These are phyloP conservation scores for Scalesia atractyloides DNA, from an alignment of 129 eudicot genomes.

Conservation along the genomic window DNA sequence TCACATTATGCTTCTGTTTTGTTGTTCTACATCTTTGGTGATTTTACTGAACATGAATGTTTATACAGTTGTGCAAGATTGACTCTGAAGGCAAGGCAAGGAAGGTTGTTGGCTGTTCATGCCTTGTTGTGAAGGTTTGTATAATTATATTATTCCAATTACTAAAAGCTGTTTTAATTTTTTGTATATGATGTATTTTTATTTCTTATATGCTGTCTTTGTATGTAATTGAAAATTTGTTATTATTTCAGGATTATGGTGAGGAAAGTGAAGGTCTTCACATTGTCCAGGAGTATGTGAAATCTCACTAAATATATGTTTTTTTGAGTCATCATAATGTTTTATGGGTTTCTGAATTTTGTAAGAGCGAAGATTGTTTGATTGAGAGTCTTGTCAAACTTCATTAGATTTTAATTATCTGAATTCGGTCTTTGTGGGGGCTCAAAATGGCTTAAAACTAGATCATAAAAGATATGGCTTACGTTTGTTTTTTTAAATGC, in stretches of 20 bases:
- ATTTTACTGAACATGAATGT: background rate
- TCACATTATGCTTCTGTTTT: background rate
- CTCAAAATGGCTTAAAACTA: no score
- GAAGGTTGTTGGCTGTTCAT: slow-evolving; percentile 91
- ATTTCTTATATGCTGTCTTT: background rate
- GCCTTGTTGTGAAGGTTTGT: slow-evolving; percentile 97
- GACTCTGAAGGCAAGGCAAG: slow-evolving; percentile 98
- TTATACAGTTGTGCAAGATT: slow-evolving; percentile 86
- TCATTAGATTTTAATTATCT: slow-evolving; percentile 13
- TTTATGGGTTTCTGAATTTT: slow-evolving; percentile 17
- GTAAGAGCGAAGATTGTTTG: slow-evolving; percentile 22
- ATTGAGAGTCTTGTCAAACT: slow-evolving; percentile 19
- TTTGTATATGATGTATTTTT: background rate
- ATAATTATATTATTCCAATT: background rate
- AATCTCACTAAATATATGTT: slow-evolving; percentile 56
- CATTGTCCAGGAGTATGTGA: slow-evolving; percentile 78
- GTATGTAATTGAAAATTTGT: background rate
- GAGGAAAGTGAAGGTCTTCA: slow-evolving; percentile 91
- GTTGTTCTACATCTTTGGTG: background rate
- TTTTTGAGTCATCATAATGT: slow-evolving; percentile 18
- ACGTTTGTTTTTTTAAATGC: no score
- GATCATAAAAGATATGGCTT: no score
- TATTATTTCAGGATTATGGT: slow-evolving; percentile 64
- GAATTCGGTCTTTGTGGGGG: background rate
- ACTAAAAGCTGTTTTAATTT: background rate